These are phyloP conservation scores for Helianthus tuberosus DNA, from an alignment of 129 eudicot genomes.

Conservation along the genomic window DNA sequence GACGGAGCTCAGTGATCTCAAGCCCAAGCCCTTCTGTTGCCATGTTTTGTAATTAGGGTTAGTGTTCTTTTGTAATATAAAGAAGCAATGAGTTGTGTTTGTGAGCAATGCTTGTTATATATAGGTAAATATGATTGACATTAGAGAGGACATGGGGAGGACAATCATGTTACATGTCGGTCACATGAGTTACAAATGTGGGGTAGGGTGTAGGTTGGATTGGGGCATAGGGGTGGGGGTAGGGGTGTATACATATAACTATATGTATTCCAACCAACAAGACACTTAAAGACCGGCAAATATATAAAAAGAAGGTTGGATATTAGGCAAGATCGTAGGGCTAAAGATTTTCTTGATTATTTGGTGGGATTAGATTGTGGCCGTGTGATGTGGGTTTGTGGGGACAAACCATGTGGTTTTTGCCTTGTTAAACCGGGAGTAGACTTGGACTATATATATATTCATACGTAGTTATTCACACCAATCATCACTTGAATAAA, in stretches of 20 bases:
- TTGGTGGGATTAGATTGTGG: slow-evolving; percentile 22
- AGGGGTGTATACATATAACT: background rate
- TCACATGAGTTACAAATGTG: slow-evolving; percentile 19
- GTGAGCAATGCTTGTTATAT: slow-evolving; percentile 4
- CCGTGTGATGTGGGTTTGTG: slow-evolving; percentile 31
- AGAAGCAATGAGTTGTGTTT: slow-evolving; percentile 11
- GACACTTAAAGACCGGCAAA: slow-evolving; percentile 27
- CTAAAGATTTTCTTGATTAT: slow-evolving; percentile 19
- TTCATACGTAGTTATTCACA: background rate
- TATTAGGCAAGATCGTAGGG: slow-evolving; percentile 27
- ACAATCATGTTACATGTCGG: slow-evolving; percentile 17
- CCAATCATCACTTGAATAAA: slow-evolving; percentile 8
- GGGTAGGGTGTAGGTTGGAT: slow-evolving; percentile 12
- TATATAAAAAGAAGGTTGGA: slow-evolving; percentile 15
- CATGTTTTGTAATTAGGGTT: background rate
- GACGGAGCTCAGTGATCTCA: slow-evolving; percentile 3
- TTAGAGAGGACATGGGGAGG: slow-evolving; percentile 11
- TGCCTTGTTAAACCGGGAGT: slow-evolving; percentile 8
- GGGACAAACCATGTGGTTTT: slow-evolving; percentile 32
- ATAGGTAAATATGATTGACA: background rate
- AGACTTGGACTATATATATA: slow-evolving; percentile 4
- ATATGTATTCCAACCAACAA: slow-evolving; percentile 28
- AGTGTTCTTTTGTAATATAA: background rate
- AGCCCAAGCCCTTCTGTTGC: slow-evolving; percentile 2
- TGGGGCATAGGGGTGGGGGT: background rate